These are phyloP conservation scores for Tetrapisispora iriomotensis DNA, from an alignment of 805 yeast species.

Conservation along the genomic window DNA sequence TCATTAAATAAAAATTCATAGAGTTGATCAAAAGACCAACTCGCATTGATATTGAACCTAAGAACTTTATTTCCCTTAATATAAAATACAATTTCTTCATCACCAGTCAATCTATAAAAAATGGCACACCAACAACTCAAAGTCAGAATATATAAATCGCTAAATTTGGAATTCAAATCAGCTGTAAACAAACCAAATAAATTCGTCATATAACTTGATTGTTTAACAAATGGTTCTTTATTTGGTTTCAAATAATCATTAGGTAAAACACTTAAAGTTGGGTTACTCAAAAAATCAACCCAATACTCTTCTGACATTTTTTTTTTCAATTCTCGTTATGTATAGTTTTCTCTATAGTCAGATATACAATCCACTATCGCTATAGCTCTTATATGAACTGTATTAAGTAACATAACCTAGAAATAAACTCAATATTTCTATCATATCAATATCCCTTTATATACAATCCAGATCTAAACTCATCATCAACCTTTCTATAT, in stretches of 20 bases:
- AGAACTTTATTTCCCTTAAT: constrained; percentile 39
- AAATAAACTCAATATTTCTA: no score
- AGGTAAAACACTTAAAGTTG: constrained; percentile 82
- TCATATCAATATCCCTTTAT: no score
- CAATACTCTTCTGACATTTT: constrained; percentile 32
- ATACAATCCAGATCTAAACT: no score
- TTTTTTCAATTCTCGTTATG: neutral
- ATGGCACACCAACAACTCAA: constrained; percentile 62
- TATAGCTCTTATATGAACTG: no score
- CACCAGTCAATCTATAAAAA: constrained; percentile 78
- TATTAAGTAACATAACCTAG: no score
- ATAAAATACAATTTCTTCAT: constrained; percentile 83
- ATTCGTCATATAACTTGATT: constrained; percentile 35
- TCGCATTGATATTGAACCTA: constrained; percentile 50
- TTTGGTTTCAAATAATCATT: constrained; percentile 77
- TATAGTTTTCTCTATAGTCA: neutral
- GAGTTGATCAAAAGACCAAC: constrained; percentile 45
- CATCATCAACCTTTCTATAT: no score
- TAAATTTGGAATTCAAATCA: constrained; percentile 8
- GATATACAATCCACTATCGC: no score
- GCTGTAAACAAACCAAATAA: constrained; percentile 18
- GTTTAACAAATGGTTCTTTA: constrained; percentile 56
- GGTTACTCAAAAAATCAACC: constrained; percentile 58
- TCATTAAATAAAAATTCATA: constrained; percentile 33
- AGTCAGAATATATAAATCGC: constrained; percentile 38